These are phyloP conservation scores for Botrytis medusae DNA, from an alignment of 2,329 filamentous ascomycete genomes.

Conservation along the genomic window DNA sequence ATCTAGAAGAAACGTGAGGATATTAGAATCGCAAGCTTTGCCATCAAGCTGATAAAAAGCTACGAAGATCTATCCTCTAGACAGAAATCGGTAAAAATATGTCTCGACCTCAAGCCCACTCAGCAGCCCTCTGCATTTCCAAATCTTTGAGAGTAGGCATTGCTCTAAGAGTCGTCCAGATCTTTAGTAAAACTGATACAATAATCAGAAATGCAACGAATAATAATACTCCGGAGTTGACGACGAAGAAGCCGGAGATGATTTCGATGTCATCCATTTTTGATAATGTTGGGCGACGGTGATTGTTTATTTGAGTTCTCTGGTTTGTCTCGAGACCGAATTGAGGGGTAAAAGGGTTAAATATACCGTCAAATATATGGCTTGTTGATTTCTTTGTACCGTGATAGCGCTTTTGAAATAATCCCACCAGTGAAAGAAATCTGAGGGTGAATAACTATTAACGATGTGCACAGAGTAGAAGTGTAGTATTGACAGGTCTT, in stretches of 20 bases:
- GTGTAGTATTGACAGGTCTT: background rate
- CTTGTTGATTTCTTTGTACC: background rate
- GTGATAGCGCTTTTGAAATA: background rate
- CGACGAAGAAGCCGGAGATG: constrained; percentile 13
- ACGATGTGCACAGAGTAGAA: background rate
- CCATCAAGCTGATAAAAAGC: background rate
- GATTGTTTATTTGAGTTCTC: background rate
- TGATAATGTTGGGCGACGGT: background rate
- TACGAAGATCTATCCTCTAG: background rate
- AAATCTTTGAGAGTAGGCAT: constrained; percentile 8
- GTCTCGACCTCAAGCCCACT: constrained; percentile 8
- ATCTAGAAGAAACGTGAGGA: background rate
- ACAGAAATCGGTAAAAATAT: background rate
- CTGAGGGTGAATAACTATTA: background rate
- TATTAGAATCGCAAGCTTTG: background rate
- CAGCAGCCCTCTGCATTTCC: constrained; percentile 1
- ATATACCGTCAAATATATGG: background rate
- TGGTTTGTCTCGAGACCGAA: background rate
- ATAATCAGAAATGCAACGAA: constrained; percentile 18
- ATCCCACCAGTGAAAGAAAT: background rate
- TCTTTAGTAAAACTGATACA: constrained; percentile 8
- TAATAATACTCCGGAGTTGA: constrained; percentile 13
- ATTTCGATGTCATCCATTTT: constrained; percentile 22
- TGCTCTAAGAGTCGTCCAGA: constrained; percentile 11
- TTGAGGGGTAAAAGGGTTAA: background rate